phyloP scores from a whole-genome alignment of 352 stramenopile species.

The Globisporangium apiculatum region DNA sequence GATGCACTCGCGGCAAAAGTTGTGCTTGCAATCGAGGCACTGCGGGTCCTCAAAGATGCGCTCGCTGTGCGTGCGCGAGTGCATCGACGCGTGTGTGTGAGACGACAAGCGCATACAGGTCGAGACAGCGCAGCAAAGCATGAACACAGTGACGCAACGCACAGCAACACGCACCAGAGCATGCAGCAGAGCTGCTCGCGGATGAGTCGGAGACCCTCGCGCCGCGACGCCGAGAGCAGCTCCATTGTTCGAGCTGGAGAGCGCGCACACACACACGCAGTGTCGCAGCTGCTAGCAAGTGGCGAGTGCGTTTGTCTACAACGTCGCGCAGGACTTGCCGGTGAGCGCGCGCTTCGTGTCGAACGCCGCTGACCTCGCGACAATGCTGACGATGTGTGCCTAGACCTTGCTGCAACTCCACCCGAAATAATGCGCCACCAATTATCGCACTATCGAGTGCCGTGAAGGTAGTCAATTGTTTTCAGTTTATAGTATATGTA shows the following conservation, averaged over 20 bases:
- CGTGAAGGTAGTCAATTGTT: no score
- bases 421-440: no score
- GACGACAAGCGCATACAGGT: no score
- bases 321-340: no score
- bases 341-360: no score
- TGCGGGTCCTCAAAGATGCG: conserved; percentile 79
- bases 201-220: conserved; percentile 64
- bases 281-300: background rate
- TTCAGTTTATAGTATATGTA: no score
- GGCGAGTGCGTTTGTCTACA: background rate
- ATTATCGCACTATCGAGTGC: no score
- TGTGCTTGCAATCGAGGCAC: conserved; percentile 85
- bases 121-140: no score
- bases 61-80: conserved; percentile 20
- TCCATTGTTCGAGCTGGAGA: conserved; percentile 24
- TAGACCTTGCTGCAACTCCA: no score
- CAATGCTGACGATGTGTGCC: background rate
- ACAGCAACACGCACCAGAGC: no score
- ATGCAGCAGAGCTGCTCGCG: conserved; percentile 67
- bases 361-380: no score
- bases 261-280: background rate
- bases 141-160: no score
- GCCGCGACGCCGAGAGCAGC: conserved; percentile 42
- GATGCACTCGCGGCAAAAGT: conserved; percentile 79
- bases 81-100: background rate